A percentile compares a stretch with the other conserved stretches of the same genome.
Conservation (phyloP, 371 early-diverging fungal genomes). For the Apophysomyces trapeziformis region DNA sequence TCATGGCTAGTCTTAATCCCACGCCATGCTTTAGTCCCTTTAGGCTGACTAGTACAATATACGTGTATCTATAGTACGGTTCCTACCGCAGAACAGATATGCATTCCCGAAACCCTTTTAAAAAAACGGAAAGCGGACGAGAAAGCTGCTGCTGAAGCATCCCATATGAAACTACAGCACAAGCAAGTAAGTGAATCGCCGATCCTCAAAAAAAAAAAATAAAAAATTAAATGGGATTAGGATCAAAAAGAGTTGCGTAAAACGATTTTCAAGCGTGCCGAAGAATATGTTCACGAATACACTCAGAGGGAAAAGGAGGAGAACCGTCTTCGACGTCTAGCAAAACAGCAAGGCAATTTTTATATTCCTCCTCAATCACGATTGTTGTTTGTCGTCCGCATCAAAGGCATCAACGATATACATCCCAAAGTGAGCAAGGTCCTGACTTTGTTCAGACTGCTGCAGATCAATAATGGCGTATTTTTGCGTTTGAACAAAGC, state of each 20-base stretch:
- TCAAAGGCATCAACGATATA: conserved; percentile 94
- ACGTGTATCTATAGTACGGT: conserved; percentile 25
- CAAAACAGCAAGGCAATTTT: conserved; percentile 85
- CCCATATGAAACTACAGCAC: conserved; percentile 46
- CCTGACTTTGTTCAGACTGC: conserved; percentile 95
- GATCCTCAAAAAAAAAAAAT: not conserved
- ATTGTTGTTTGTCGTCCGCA: conserved; percentile 94
- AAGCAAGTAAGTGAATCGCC: conserved; percentile 58
- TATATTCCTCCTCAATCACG: conserved; percentile 95
- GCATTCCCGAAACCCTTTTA: conserved; percentile 90
- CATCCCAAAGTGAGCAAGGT: conserved; percentile 98
- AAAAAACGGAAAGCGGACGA: conserved; percentile 91
- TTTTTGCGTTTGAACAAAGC: conserved; percentile 98
- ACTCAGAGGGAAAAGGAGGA: conserved; percentile 82
- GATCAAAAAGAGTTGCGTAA: conserved; percentile 5
- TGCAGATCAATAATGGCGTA: conserved; percentile 98
- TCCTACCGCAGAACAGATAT: conserved; percentile 61
- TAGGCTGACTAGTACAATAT: not conserved
- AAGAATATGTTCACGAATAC: conserved; percentile 96
- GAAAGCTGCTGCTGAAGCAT: conserved; percentile 79
- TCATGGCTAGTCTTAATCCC: not conserved
- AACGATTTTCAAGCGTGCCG: conserved; percentile 94
- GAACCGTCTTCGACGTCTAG: conserved; percentile 85
- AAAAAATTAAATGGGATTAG: not conserved
- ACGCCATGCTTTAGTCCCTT: not conserved